These are phyloP conservation scores for Xylaria sp. DNA, from an alignment of 2,329 filamentous ascomycete genomes.

Conservation along the genomic window DNA sequence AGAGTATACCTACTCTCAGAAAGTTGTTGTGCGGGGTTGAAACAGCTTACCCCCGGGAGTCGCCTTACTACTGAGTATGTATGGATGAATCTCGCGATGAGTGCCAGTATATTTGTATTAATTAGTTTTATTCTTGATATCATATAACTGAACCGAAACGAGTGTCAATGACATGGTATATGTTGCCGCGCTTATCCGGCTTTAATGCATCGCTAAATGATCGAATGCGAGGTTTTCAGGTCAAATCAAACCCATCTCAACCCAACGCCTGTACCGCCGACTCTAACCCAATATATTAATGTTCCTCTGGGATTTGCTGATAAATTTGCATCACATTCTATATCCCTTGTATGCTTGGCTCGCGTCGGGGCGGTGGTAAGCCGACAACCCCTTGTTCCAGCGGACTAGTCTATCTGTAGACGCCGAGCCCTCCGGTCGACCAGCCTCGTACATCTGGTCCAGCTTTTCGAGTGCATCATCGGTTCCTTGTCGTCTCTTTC, in stretches of 20 bases:
- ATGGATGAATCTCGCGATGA: not conserved
- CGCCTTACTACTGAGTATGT: no score
- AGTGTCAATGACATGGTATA: constrained; percentile 18
- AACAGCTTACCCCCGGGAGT: no score
- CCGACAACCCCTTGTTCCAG: constrained; percentile 49
- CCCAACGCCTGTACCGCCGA: constrained; percentile 13
- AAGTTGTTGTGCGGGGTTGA: not conserved
- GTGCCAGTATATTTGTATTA: not conserved
- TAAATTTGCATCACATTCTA: constrained; percentile 41
- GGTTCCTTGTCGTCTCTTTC: constrained; percentile 47
- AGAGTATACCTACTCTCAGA: no score
- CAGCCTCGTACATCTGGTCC: constrained; percentile 48
- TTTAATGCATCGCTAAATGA: constrained; percentile 14
- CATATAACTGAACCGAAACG: constrained; percentile 9
- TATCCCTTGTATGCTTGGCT: constrained; percentile 45
- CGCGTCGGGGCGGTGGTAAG: constrained; percentile 44
- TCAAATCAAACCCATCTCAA: constrained; percentile 2
- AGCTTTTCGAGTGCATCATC: constrained; percentile 45
- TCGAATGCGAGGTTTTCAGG: not conserved
- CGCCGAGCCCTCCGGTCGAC: constrained; percentile 43
- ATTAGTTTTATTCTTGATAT: not conserved
- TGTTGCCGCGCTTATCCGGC: not conserved
- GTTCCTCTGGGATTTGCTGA: not conserved
- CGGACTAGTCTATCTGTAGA: constrained; percentile 46
- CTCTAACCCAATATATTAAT: constrained; percentile 17